Evolutionary conservation across 116 monocot genomes (phyloP), one percentile per base, ranked within the genome.

Genomic region (Posidonia oceanica): DNA sequence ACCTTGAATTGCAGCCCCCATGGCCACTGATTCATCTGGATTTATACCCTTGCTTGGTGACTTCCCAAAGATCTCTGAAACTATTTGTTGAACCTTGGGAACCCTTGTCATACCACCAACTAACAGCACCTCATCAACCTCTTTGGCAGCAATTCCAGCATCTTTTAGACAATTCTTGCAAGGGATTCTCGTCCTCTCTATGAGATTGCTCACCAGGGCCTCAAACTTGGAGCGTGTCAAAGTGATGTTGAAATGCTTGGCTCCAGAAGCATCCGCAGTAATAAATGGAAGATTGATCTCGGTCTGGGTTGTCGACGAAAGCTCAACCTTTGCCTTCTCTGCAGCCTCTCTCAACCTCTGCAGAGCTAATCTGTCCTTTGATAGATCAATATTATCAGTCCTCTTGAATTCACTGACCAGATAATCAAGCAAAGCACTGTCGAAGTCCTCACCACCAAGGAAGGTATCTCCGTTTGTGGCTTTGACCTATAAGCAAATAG

Each of bases 71-170:
- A 81, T 77, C 39, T 77, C 39, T 4, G 51, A 17, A 23, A 81
- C 81, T 22, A 77, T 52, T 16, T 81, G 69, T 64, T 77, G 81
- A 16, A 81, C 81, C 59, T 74, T 73, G 56, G 81, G 81, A 22
- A 81, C 73, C 38, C 81, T 69, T 12, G 77, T 81, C 81, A 81
- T 81, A 7, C 81, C 81, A 59, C 81, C 81, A 38, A 80, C 80
- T 18, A 80, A 67, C 39, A 80, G 67, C 39, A 80, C 75, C 58
- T 80, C 80, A 56, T 80, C 80, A 68, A 80, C 75, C 20, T 80
- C 75, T 44, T 75, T 80, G 5, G 68, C 39, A 6, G 80, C 63
- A 41, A 75, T 63, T 17, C 75, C 72, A 20, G 80, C 80, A 75
- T 80, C 80, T 59, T 80, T 80, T 52, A 80, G 38, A 51, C 80